Conservation (phyloP, 306 rosid genomes). For the Vicia faba region DNA sequence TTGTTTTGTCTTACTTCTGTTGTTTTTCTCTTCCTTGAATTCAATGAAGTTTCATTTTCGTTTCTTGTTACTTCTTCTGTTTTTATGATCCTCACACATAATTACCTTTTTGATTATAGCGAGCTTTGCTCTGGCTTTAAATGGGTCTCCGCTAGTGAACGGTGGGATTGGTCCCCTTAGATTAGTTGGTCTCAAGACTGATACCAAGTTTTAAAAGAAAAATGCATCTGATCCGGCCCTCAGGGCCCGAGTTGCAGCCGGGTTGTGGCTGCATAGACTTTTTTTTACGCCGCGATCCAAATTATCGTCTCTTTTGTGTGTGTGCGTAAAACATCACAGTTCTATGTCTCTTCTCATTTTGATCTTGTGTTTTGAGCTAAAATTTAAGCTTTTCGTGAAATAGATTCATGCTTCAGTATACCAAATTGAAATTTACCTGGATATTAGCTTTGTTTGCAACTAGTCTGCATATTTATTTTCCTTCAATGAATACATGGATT, state of each 20-base stretch:
- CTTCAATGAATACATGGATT: neutral
- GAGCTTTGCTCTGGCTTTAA: too few species aligned
- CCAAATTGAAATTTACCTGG: neutral
- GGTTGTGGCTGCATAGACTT: neutral
- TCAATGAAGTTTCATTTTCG: too few species aligned
- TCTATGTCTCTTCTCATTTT: constrained; percentile 23
- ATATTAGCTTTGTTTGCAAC: constrained; percentile 1
- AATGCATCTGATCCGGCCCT: neutral
- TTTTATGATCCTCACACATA: too few species aligned
- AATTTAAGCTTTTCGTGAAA: constrained; percentile 4
- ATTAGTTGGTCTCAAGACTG: too few species aligned
- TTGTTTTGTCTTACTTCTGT: too few species aligned
- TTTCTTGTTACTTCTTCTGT: too few species aligned
- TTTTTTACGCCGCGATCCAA: neutral
- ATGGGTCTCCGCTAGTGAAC: too few species aligned
- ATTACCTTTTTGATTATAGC: too few species aligned
- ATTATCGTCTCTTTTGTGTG: neutral
- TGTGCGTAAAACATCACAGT: neutral
- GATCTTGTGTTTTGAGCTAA: neutral
- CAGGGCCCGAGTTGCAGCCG: neutral
- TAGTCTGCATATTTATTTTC: constrained; percentile 3
- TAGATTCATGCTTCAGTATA: neutral
- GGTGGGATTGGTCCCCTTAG: too few species aligned
- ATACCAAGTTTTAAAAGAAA: too few species aligned
- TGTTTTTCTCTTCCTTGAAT: too few species aligned